Percentiles rank a stretch among this genome's conserved stretches.
Evolutionary conservation across 495 filamentous ascomycete species (phyloP).

Genomic region (Aspergillus hancockii): DNA sequence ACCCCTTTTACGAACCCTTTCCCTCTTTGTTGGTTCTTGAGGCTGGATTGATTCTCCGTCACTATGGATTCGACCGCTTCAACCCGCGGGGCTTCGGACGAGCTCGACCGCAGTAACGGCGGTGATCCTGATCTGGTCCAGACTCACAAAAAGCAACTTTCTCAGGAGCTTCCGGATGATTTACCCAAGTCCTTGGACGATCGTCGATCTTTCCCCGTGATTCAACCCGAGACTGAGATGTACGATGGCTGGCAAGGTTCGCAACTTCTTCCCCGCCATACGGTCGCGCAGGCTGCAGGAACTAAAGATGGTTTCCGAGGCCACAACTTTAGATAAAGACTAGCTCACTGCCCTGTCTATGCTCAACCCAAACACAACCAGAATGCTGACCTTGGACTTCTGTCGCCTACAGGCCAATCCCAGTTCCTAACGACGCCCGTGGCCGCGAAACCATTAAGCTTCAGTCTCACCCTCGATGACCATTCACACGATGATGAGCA

Average conservation of each 20-base stretch:
- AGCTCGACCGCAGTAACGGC: slow-evolving; percentile 27
- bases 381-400: not conserved
- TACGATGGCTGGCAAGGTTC: slow-evolving; percentile 99
- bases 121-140: slow-evolving; percentile 15
- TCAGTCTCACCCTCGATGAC: slow-evolving; percentile 83
- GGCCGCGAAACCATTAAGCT: slow-evolving; percentile 76
- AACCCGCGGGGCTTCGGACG: slow-evolving; percentile 40
- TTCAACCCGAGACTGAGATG: slow-evolving; percentile 80
- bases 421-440: slow-evolving; percentile 88
- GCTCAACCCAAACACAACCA: not conserved
- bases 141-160: slow-evolving; percentile 24
- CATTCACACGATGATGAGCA: slow-evolving; percentile 49
- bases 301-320: not conserved
- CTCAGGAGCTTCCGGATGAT: slow-evolving; percentile 72
- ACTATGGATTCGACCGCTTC: slow-evolving; percentile 41
- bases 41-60: slow-evolving; percentile 23
- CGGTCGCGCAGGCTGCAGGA: slow-evolving; percentile 9
- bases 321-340: not conserved
- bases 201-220: slow-evolving; percentile 63
- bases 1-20: slow-evolving; percentile 14
- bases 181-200: slow-evolving; percentile 91
- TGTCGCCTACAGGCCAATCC: slow-evolving; percentile 69
- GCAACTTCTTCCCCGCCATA: slow-evolving; percentile 14
- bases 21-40: slow-evolving; percentile 19
- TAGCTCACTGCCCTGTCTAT: not conserved